Evolutionary conservation across 176 grass and related monocot genomes (phyloP).

Genomic region (Echinochloa phyllopogon): DNA sequence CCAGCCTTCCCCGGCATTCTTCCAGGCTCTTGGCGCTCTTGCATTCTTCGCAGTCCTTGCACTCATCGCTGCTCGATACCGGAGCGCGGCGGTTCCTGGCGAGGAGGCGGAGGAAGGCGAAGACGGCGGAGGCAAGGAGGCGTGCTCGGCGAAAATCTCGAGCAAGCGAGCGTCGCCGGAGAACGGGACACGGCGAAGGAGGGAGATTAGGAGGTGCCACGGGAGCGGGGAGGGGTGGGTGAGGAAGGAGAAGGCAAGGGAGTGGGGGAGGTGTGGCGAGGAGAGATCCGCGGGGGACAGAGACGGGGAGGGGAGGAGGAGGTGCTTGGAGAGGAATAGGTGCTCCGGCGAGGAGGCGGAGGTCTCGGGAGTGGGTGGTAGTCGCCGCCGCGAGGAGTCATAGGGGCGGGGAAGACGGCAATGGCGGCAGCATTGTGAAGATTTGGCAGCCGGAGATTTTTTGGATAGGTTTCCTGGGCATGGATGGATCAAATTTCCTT

Average conservation of each 20-base stretch:
- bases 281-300: slow-evolving; percentile 54
- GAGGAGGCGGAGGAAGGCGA: slow-evolving; percentile 59
- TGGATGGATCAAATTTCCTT: background rate
- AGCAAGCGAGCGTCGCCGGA: slow-evolving; percentile 41
- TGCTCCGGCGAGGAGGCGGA: slow-evolving; percentile 41
- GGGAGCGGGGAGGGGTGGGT: slow-evolving; percentile 42
- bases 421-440: slow-evolving; percentile 30
- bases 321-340: slow-evolving; percentile 46
- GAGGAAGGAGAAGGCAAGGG: slow-evolving; percentile 71
- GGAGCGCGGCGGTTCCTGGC: slow-evolving; percentile 58
- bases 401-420: slow-evolving; percentile 25
- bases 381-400: slow-evolving; percentile 45
- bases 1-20: slow-evolving; percentile 59
- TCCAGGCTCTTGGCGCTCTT: slow-evolving; percentile 44
- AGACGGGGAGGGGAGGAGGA: slow-evolving; percentile 59
- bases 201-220: slow-evolving; percentile 46
- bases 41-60: slow-evolving; percentile 66
- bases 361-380: slow-evolving; percentile 39
- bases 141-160: slow-evolving; percentile 5
- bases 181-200: slow-evolving; percentile 60
- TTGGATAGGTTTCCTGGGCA: background rate
- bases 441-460: no score
- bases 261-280: slow-evolving; percentile 59
- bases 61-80: slow-evolving; percentile 33
- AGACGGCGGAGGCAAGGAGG: slow-evolving; percentile 44